A percentile compares a stretch with the other conserved stretches of the same genome.
Conservation (phyloP, 1,284 basidiomycete genomes). For the Apiotrichum montevideense region DNA sequence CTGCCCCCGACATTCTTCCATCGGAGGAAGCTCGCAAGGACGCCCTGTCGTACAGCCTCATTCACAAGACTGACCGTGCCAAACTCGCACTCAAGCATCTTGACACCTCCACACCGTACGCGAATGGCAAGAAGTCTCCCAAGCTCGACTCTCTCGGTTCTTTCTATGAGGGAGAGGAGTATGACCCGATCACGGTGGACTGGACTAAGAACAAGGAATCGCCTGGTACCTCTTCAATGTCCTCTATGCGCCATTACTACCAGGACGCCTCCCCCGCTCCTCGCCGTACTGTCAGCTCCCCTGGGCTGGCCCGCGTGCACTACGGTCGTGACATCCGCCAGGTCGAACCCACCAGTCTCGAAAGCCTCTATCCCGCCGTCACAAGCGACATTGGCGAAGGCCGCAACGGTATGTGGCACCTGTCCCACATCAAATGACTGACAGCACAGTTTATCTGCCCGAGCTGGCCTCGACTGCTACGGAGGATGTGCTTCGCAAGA, state of each 20-base stretch:
- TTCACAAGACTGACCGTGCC: not conserved
- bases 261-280: too few species aligned
- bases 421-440: not conserved
- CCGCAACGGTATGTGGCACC: conserved; percentile 25
- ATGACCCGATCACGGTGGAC: not conserved
- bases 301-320: not conserved
- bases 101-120: not conserved
- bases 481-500: conserved; percentile 18
- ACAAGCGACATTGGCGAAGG: conserved; percentile 15
- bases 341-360: not conserved
- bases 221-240: not conserved
- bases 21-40: not conserved
- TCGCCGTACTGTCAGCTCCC: not conserved
- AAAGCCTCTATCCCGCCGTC: not conserved
- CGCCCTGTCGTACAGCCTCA: not conserved
- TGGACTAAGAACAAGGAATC: not conserved
- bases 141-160: not conserved
- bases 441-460: conserved; percentile 28
- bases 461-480: conserved; percentile 14
- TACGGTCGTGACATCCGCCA: not conserved
- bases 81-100: not conserved
- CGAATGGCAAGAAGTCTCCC: not conserved
- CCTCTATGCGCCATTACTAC: too few species aligned
- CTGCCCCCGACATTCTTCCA: conserved; percentile 6
- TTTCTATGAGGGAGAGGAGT: not conserved